Percentiles rank a stretch among this genome's conserved stretches.
Conservation (phyloP, 345 rosid genomes). For the Sisymbrium altissimum region DNA sequence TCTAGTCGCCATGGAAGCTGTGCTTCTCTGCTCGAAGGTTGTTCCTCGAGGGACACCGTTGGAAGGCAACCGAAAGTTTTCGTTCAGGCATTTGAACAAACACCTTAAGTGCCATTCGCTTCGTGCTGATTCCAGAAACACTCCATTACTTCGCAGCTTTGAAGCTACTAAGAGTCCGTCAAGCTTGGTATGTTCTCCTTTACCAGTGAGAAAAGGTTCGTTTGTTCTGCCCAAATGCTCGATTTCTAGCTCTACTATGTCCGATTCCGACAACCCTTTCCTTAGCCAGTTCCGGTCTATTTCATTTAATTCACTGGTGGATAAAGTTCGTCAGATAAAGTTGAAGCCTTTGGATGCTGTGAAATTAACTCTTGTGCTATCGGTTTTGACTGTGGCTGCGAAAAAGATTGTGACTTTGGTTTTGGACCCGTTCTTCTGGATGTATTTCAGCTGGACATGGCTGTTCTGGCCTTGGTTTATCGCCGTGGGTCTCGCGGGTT, state of each 20-base stretch:
- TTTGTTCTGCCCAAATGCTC: slow-evolving; percentile 47
- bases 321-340: slow-evolving; percentile 37
- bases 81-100: slow-evolving; percentile 67
- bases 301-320: slow-evolving; percentile 44
- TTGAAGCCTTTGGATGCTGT: slow-evolving; percentile 50
- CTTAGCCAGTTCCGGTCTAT: slow-evolving; percentile 41
- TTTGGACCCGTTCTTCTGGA: slow-evolving; percentile 78
- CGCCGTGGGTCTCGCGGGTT: slow-evolving; percentile 54
- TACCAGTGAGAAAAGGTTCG: slow-evolving; percentile 29
- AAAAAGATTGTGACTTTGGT: slow-evolving; percentile 53
- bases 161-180: slow-evolving; percentile 24
- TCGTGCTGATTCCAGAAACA: slow-evolving; percentile 15
- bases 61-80: slow-evolving; percentile 20
- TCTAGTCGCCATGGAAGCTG: slow-evolving; percentile 47
- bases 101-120: slow-evolving; percentile 34
- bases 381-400: slow-evolving; percentile 49
- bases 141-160: slow-evolving; percentile 13
- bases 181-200: slow-evolving; percentile 18
- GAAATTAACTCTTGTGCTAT: slow-evolving; percentile 55
- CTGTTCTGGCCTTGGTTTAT: slow-evolving; percentile 90
- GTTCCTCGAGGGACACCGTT: slow-evolving; percentile 28
- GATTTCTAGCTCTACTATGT: slow-evolving; percentile 34
- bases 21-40: slow-evolving; percentile 51
- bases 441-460: slow-evolving; percentile 94
- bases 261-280: slow-evolving; percentile 41